A percentile compares a stretch with the other conserved stretches of the same genome.
Conservation (phyloP, 768 basidiomycete species). For the Lentinula aciculospora region DNA sequence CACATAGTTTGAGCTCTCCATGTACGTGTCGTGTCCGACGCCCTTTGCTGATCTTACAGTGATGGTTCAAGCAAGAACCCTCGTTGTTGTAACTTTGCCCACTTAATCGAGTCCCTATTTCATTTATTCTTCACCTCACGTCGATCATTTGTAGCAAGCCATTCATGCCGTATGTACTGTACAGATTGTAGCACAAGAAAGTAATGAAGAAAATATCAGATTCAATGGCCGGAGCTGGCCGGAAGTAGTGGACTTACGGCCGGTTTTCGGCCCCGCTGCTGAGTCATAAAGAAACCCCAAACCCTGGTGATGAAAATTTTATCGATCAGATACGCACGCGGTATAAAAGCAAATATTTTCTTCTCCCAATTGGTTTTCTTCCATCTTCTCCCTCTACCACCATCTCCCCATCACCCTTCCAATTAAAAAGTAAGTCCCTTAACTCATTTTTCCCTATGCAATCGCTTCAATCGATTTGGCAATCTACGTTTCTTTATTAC, state of each 20-base stretch:
- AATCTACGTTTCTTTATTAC: background rate
- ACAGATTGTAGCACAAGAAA: constrained; percentile 8
- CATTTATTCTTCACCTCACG: background rate
- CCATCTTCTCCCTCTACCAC: constrained; percentile 37
- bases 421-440: constrained; percentile 29
- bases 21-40: background rate
- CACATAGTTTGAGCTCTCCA: background rate
- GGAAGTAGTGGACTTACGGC: background rate
- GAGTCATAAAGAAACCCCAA: background rate
- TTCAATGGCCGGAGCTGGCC: constrained; percentile 55
- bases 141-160: constrained; percentile 2
- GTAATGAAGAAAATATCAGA: too few relatives aligned
- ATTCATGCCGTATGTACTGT: background rate
- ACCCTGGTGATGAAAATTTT: constrained; percentile 16
- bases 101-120: background rate
- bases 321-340: background rate
- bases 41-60: background rate
- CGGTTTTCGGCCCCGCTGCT: background rate
- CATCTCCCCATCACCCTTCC: constrained; percentile 34
- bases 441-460: constrained; percentile 1
- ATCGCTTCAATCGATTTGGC: constrained; percentile 13
- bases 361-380: constrained; percentile 22
- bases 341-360: constrained; percentile 3
- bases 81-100: background rate
- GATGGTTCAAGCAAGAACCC: background rate